Base-by-base conservation (phyloP, 495 filamentous ascomycete species). In the Tuber calosporum region DNA sequence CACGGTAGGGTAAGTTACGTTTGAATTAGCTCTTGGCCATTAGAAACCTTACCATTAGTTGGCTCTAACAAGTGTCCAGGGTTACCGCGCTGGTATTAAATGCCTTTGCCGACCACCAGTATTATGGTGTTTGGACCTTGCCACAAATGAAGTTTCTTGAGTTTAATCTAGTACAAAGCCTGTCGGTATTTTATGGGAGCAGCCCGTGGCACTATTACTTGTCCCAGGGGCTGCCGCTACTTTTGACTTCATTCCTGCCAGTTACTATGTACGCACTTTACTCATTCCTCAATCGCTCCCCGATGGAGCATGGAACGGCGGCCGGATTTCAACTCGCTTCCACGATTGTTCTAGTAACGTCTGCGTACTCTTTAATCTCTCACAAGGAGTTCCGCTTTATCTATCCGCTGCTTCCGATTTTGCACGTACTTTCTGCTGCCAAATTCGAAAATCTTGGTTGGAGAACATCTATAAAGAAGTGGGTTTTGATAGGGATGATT, bases 381-480 rank as follows among this genome's bases (percentile, higher is more conserved):
- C 95, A 99, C 84, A 99, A 99, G 83, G 95, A 99, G 87, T 91
- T 97, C 74, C 93, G 95, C 76, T 99, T 99, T 84, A 91, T 98
- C 76, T 97, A 97, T 80, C 96, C 95, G 7, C 87, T 98, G 53
- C 86, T 99, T 0, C 95, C 95, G 6, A 85, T 90, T 26, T 86
- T 99, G 20, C 93, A 97, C 81, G 85, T 96, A 75, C 85, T 98
- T 66, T 87, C 90, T 7, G 91, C 93, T 0, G 86, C 88, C 11
- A 66, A 77, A 0, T 69, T 80, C 2, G 74, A 81, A 42, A 66
- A 74, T 42, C 71, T 78, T 1, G 36, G 34, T 5, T 78, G 79
- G 72, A 67, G 73, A 17, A 75, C 71, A 19, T 74, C 69, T 26
- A 69, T 62, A 15, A 80, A 75, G 58, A 72, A 72, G 20, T 58